Conservation (phyloP, 139 green algal species). For the Limnomonas spitsbergensis region DNA sequence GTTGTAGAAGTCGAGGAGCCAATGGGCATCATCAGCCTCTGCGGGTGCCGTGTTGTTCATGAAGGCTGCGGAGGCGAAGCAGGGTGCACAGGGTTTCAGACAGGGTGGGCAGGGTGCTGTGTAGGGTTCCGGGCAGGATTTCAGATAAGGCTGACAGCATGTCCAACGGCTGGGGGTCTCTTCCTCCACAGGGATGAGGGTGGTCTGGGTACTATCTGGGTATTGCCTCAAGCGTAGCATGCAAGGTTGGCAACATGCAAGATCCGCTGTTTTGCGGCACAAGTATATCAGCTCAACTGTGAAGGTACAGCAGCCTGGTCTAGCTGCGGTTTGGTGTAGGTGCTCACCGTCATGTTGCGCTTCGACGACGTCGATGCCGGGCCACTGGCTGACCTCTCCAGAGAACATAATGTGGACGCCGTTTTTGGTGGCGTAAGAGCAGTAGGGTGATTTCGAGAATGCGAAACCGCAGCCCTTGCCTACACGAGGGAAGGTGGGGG, state of each 20-base stretch:
- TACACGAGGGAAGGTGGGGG: neutral
- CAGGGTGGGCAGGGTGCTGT: neutral
- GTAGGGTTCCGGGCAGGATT: too few species aligned
- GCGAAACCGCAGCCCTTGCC: conserved; percentile 15
- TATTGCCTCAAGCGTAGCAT: too few species aligned
- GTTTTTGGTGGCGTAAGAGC: conserved; percentile 17
- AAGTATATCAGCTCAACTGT: too few species aligned
- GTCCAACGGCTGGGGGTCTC: too few species aligned
- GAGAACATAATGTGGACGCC: conserved; percentile 55
- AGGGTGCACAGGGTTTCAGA: neutral
- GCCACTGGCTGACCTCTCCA: conserved; percentile 62
- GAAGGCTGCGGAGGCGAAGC: conserved; percentile 35
- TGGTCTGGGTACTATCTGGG: too few species aligned
- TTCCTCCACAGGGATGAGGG: too few species aligned
- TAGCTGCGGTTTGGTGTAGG: too few species aligned
- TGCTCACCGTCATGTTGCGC: conserved; percentile 49
- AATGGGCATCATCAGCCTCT: conserved; percentile 59
- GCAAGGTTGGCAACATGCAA: too few species aligned
- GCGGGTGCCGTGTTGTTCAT: conserved; percentile 41
- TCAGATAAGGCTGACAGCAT: too few species aligned
- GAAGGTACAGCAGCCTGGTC: too few species aligned
- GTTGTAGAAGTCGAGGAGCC: conserved; percentile 68
- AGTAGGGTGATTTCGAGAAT: conserved; percentile 1
- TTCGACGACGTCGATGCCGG: conserved; percentile 45
- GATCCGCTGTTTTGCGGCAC: too few species aligned